These are phyloP conservation scores for Tetrahymena thermophila DNA, from an alignment of 73 alveolate species.

Conservation along the genomic window DNA sequence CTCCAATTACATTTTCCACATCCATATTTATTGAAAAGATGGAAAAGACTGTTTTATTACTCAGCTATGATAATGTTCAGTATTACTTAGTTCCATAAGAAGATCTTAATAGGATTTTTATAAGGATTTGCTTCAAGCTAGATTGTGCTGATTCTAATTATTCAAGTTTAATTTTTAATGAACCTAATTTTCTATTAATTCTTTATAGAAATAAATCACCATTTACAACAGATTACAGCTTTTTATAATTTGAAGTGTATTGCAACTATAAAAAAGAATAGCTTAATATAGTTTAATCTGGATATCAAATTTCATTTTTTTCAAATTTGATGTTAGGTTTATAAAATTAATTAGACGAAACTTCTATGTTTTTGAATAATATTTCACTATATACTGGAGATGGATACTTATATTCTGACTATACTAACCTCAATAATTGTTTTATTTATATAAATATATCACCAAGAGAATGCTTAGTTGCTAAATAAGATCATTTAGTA, in stretches of 20 bases:
- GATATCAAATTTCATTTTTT: not conserved
- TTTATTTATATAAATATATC: not conserved
- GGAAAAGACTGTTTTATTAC: not conserved
- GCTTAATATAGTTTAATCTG: not conserved
- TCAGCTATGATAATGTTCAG: not conserved
- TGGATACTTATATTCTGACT: not conserved
- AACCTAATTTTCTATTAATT: not conserved
- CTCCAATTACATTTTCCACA: not conserved
- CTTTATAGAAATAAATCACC: not conserved
- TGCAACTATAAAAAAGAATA: not conserved
- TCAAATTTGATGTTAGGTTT: not conserved
- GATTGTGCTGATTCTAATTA: not conserved
- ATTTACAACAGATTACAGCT: not conserved
- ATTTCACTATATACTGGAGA: not conserved
- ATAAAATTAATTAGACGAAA: not conserved
- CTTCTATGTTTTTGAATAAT: not conserved
- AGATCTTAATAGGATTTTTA: not conserved
- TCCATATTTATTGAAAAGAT: not conserved
- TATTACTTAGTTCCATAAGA: not conserved
- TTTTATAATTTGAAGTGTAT: not conserved
- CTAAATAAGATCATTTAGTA: not conserved
- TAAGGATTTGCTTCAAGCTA: not conserved
- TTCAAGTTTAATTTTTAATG: not conserved
- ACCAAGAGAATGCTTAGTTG: not conserved
- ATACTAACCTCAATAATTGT: not conserved